A percentile compares a stretch with the other conserved stretches of the same genome.
Conservation (phyloP, 202 grass and related monocot species). For the Dendrocalamus latiflorus region DNA sequence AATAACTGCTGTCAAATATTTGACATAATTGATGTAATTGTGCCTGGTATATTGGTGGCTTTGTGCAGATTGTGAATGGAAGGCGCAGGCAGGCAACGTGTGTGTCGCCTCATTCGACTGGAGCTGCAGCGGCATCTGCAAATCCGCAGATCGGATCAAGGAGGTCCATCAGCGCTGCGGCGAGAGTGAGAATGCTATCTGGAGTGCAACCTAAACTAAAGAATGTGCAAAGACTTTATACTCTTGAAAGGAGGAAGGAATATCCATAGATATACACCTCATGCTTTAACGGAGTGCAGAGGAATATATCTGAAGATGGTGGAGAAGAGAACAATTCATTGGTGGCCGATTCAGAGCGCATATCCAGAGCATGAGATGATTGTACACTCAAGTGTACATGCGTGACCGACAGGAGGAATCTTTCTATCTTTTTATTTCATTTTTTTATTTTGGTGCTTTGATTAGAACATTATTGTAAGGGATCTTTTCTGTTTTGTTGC, state of each 20-base stretch:
- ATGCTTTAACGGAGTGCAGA: conserved; percentile 17
- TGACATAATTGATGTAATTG: not conserved
- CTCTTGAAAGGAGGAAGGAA: not conserved
- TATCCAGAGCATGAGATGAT: conserved; percentile 13
- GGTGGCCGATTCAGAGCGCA: conserved; percentile 9
- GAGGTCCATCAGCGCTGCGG: conserved; percentile 74
- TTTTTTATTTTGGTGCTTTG: not conserved
- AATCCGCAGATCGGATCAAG: conserved; percentile 68
- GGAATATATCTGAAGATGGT: conserved; percentile 7
- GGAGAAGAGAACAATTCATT: not conserved
- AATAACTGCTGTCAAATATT: not conserved
- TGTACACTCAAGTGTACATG: conserved; percentile 20
- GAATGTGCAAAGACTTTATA: not conserved
- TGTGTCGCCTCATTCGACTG: conserved; percentile 75
- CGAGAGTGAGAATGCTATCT: conserved; percentile 52
- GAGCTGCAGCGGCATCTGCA: conserved; percentile 92
- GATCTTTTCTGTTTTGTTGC: conserved; percentile 54
- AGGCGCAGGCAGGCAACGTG: too few species aligned
- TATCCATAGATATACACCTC: not conserved
- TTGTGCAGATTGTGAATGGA: conserved; percentile 71
- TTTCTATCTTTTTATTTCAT: not conserved
- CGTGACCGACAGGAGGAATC: too few species aligned
- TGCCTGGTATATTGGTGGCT: not conserved
- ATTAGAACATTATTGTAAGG: conserved; percentile 33
- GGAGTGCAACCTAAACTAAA: conserved; percentile 40